Evolutionary conservation across 176 grass and related monocot species (phyloP), one percentile per base, ranked within the genome.

Genomic region (Calamus simplicifolius): DNA sequence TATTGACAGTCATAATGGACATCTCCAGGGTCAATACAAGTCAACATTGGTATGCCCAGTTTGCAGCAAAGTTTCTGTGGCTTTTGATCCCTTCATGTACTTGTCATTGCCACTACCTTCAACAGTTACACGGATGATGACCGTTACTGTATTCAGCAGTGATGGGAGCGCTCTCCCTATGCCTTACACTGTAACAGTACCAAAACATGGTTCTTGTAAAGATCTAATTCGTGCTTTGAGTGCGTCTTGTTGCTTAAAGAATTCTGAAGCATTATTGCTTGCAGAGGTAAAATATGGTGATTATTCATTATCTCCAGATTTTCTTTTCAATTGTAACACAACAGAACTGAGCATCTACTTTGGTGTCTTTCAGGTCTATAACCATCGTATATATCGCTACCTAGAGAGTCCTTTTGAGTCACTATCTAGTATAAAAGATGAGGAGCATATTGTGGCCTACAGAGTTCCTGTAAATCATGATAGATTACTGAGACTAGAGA

Each of bases 51-150:
- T 98, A 21, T 98, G 93, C 31, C 93, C 93, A 67, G 60, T 76
- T 67, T 98, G 93, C 75, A 65, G 69, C 43, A 98, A 98, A 76
- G 80, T 98, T 25, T 98, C 93, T 26, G 88, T 98, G 69, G 92
- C 88, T 54, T 98, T 92, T 73, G 93, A 98, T 29, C 93, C 93
- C 28, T 98, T 98, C 77, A 92, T 98, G 88, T 85, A 98, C 69
- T 89, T 98, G 58, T 92, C 93, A 16, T 72, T 98, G 53, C 93
- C 93, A 67, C 69, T 98, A 18, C 87, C 93, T 31, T 92, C 93
- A 73, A 89, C 81, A 29, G 64, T 52, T 77, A 92, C 81, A 54
- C 61, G 93, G 60, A 82, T 83, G 62, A 98, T 98, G 53, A 98
- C 79, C 29, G 76, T 98, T 31, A 89, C 93, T 31, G 52, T 98